A percentile compares a stretch with the other conserved stretches of the same genome.
phyloP scores from a whole-genome alignment of 306 rosid species.

The Quillaja saponaria region DNA sequence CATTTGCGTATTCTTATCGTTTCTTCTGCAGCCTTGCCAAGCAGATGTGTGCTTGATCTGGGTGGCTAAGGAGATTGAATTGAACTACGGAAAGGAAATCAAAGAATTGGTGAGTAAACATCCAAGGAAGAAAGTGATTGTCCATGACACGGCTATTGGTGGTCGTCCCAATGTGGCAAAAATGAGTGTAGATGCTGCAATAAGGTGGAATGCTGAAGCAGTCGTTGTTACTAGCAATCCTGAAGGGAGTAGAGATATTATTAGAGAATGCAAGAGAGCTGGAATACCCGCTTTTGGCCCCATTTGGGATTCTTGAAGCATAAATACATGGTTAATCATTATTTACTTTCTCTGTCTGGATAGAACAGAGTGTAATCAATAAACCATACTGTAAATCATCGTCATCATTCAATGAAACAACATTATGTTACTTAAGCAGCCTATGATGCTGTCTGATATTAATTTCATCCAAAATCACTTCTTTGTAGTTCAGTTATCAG shows the following conservation, averaged over 20 bases:
- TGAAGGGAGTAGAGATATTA: conserved; percentile 57
- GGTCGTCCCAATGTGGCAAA: conserved; percentile 68
- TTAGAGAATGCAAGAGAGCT: conserved; percentile 47
- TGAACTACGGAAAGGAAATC: conserved; percentile 61
- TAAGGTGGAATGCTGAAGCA: conserved; percentile 56
- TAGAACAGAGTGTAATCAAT: conserved; percentile 5
- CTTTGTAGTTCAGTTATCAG: too few species aligned
- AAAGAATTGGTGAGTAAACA: conserved; percentile 39
- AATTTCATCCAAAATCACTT: too few species aligned
- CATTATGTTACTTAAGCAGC: too few species aligned
- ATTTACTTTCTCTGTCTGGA: conserved; percentile 6
- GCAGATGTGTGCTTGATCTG: conserved; percentile 56
- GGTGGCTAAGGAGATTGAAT: conserved; percentile 72
- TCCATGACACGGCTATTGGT: conserved; percentile 60
- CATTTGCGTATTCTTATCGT: conserved; percentile 67
- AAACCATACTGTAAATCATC: too few species aligned
- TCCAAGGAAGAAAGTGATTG: conserved; percentile 49
- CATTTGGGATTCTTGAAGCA: conserved; percentile 39
- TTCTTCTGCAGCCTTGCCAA: conserved; percentile 49
- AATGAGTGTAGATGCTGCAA: conserved; percentile 52
- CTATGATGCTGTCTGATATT: too few species aligned
- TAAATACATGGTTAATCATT: too few species aligned
- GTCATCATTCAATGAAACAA: too few species aligned
- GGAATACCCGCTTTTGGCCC: conserved; percentile 46
- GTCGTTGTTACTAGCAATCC: conserved; percentile 77